phyloP scores from a whole-genome alignment of 75 land plant genomes.

The Pseudotsuga menziesii region DNA sequence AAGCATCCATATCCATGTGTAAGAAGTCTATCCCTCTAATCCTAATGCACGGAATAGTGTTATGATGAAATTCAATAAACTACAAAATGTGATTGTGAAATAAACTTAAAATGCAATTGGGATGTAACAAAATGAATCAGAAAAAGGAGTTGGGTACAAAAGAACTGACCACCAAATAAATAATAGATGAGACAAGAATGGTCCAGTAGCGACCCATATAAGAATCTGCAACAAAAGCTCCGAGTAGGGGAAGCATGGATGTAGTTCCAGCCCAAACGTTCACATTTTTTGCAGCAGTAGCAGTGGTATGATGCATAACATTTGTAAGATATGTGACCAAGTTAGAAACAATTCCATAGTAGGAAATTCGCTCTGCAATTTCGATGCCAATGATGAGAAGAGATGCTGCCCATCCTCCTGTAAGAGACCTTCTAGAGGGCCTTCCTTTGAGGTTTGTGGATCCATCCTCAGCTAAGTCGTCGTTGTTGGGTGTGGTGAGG shows the following conservation, averaged over 20 bases:
- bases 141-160: too few species aligned
- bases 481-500: neutral
- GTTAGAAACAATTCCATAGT: constrained; percentile 40
- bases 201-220: constrained; percentile 56
- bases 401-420: constrained; percentile 13
- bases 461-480: constrained; percentile 16
- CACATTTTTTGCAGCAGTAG: constrained; percentile 34
- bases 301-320: constrained; percentile 31
- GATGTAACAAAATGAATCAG: too few species aligned
- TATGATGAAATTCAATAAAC: too few species aligned
- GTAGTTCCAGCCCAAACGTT: constrained; percentile 48
- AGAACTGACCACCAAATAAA: constrained; percentile 50
- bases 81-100: too few species aligned
- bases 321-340: constrained; percentile 46
- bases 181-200: constrained; percentile 38
- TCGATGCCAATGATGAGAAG: constrained; percentile 31
- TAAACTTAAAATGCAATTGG: too few species aligned
- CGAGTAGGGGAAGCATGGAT: constrained; percentile 34
- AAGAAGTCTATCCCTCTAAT: too few species aligned
- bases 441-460: constrained; percentile 22
- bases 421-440: constrained; percentile 16
- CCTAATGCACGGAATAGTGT: too few species aligned
- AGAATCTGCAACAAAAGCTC: constrained; percentile 59
- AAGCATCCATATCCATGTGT: too few species aligned
- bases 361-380: constrained; percentile 49